Conservation (phyloP, 2,329 filamentous ascomycete genomes). For the Fusarium sp. region DNA sequence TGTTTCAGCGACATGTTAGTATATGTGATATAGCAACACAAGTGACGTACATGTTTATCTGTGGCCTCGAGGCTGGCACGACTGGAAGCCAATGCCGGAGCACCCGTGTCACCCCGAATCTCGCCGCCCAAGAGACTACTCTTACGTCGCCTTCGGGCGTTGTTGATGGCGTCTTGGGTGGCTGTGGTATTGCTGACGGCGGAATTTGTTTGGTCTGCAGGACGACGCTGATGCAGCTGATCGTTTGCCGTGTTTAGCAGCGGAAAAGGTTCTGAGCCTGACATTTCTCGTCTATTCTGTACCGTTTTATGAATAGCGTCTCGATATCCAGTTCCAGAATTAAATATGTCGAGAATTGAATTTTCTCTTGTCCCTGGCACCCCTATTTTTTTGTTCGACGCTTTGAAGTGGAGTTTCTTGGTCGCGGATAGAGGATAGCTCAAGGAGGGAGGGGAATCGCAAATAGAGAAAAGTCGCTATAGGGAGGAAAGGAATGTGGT, state of each 20-base stretch:
- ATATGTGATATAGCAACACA: neutral
- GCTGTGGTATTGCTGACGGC: constrained; percentile 40
- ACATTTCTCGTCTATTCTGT: constrained; percentile 54
- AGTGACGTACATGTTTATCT: constrained; percentile 38
- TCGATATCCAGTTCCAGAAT: neutral
- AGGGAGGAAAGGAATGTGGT: constrained; percentile 19
- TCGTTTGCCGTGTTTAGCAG: constrained; percentile 65
- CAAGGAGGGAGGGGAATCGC: too few relatives aligned
- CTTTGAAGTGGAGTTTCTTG: constrained; percentile 30
- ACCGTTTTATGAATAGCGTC: too few relatives aligned
- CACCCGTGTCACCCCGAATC: constrained; percentile 68
- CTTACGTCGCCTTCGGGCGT: constrained; percentile 65
- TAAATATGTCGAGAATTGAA: neutral
- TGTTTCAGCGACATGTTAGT: constrained; percentile 29
- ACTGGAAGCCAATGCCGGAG: constrained; percentile 67
- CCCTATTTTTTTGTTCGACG: constrained; percentile 38
- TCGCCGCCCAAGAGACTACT: constrained; percentile 68
- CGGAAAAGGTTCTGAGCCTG: constrained; percentile 67
- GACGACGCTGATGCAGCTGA: constrained; percentile 58
- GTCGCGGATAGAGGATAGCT: constrained; percentile 7
- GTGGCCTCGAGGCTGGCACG: constrained; percentile 59
- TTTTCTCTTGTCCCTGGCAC: constrained; percentile 12
- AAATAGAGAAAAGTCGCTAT: too few relatives aligned
- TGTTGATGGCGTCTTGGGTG: constrained; percentile 51
- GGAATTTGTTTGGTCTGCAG: constrained; percentile 50